Evolutionary conservation across 805 yeast species (phyloP).

Genomic region (Nakazawaea wyomingensis): DNA sequence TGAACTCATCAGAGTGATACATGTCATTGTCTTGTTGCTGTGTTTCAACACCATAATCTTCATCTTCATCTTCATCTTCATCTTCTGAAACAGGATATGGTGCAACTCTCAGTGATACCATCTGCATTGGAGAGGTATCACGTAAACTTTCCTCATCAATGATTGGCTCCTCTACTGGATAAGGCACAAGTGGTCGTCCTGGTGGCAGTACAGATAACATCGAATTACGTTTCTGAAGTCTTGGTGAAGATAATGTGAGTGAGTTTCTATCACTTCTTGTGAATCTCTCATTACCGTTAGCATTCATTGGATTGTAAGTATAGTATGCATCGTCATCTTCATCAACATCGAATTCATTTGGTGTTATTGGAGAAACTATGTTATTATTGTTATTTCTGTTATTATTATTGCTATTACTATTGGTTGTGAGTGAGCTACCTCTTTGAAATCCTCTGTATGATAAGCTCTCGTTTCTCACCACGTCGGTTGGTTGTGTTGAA

Average conservation of each 20-base stretch:
- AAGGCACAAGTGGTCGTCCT: constrained; percentile 6
- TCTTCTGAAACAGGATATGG: too few relatives aligned
- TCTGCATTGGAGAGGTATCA: too few relatives aligned
- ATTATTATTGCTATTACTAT: background rate
- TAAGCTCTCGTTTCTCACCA: constrained; percentile 1
- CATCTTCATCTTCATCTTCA: constrained; percentile 3
- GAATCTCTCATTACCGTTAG: background rate
- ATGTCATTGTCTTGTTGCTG: too few relatives aligned
- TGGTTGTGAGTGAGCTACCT: background rate
- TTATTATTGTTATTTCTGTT: background rate
- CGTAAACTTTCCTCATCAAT: constrained; percentile 1
- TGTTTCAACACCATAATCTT: background rate
- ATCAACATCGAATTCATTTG: background rate
- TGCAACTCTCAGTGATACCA: too few relatives aligned
- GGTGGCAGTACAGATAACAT: background rate
- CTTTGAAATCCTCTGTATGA: constrained; percentile 7
- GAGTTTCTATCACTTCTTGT: background rate
- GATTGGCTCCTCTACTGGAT: constrained; percentile 5
- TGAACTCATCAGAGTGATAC: too few relatives aligned
- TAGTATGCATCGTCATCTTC: constrained; percentile 10
- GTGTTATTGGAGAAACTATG: background rate
- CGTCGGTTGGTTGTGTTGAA: constrained; percentile 6
- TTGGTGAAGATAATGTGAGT: background rate
- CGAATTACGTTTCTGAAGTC: constrained; percentile 2
- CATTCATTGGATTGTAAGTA: constrained; percentile 10